Evolutionary conservation across 2,329 filamentous ascomycete genomes (phyloP).

Genomic region (Cordyceps farinosa): DNA sequence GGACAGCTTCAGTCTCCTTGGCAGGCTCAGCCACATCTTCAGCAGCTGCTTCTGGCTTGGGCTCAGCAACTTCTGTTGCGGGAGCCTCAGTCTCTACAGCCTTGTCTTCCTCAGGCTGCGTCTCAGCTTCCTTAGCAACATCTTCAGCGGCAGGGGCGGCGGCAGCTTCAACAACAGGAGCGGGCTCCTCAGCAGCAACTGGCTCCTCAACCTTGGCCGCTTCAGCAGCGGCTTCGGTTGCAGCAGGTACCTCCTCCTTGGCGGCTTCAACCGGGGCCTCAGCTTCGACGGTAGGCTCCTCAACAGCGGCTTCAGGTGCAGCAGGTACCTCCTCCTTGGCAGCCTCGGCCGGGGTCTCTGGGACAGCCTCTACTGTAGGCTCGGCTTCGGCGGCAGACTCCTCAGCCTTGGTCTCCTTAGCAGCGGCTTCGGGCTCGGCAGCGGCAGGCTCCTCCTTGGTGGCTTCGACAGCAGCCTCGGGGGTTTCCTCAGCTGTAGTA

Average conservation of each 20-base stretch:
- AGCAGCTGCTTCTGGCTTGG: not conserved
- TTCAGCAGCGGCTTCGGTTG: not conserved
- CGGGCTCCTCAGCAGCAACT: not conserved
- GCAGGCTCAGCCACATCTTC: not conserved
- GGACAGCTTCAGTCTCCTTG: not conserved
- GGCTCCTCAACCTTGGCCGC: not conserved
- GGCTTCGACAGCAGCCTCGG: not conserved
- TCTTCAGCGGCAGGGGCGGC: not conserved
- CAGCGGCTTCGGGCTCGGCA: not conserved
- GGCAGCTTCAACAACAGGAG: not conserved
- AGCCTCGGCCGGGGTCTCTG: not conserved
- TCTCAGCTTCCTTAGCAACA: not conserved
- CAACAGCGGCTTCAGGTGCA: not conserved
- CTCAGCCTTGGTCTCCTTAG: not conserved
- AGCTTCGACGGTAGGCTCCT: not conserved
- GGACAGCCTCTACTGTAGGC: too few species aligned
- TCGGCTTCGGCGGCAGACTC: not conserved
- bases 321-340: not conserved
- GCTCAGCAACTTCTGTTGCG: not conserved
- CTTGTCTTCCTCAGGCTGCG: not conserved
- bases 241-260: not conserved
- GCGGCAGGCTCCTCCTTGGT: not conserved
- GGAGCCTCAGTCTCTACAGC: not conserved
- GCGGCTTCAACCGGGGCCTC: not conserved
- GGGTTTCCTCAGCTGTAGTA: too few species aligned